phyloP scores from a whole-genome alignment of 495 filamentous ascomycete species.

The Xylaria bambusicola region DNA sequence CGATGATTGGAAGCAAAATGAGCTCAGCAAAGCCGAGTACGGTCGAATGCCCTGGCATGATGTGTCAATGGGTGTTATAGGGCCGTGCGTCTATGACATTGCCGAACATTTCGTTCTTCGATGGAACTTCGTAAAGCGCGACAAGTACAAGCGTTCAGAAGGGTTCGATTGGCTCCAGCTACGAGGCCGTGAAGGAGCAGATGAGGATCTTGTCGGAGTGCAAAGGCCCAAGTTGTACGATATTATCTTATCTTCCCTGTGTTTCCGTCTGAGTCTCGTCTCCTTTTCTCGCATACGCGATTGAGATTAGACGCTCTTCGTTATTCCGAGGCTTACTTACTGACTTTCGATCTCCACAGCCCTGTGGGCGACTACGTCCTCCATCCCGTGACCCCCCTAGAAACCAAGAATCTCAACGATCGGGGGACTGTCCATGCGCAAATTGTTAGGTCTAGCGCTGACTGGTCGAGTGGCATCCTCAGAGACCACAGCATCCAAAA shows the following conservation, averaged over 20 bases:
- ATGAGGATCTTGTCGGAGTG: slow-evolving; percentile 84
- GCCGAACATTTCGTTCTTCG: slow-evolving; percentile 93
- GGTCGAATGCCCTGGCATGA: slow-evolving; percentile 99
- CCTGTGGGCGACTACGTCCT: slow-evolving; percentile 84
- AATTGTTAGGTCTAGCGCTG: slow-evolving; percentile 79
- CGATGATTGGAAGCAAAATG: slow-evolving; percentile 87
- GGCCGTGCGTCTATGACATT: slow-evolving; percentile 89
- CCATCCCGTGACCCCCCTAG: slow-evolving; percentile 73
- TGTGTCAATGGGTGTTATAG: slow-evolving; percentile 85
- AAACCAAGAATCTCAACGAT: slow-evolving; percentile 44
- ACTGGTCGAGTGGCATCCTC: slow-evolving; percentile 95
- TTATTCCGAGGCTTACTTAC: neutral
- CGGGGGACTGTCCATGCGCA: slow-evolving; percentile 78
- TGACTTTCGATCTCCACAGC: neutral
- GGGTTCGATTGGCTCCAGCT: slow-evolving; percentile 81
- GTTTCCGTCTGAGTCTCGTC: neutral
- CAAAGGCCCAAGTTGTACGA: slow-evolving; percentile 70
- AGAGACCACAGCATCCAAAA: slow-evolving; percentile 90
- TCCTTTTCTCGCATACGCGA: neutral
- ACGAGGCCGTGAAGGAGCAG: slow-evolving; percentile 72
- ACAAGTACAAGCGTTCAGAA: slow-evolving; percentile 90
- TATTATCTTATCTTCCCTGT: neutral
- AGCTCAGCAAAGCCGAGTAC: slow-evolving; percentile 87
- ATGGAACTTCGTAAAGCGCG: slow-evolving; percentile 96
- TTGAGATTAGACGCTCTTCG: neutral